Evolutionary conservation across 345 rosid species (phyloP), one percentile per base, ranked within the genome.

Genomic region (Litchi chinensis): DNA sequence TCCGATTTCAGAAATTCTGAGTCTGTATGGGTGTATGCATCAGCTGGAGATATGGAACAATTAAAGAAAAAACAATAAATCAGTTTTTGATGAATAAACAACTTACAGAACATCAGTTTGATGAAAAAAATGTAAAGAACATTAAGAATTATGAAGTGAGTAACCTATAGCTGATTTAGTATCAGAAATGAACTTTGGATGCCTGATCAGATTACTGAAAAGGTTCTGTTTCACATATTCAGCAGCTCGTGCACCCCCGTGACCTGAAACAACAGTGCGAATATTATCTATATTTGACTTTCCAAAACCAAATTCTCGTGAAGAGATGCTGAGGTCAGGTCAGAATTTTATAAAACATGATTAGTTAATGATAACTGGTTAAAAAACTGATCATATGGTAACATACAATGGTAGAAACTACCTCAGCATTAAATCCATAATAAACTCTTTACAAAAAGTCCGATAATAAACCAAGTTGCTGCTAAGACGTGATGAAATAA

Each of bases 171-270:
- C 99, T 26, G 95, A 86, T 88, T 90, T 87, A 62, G 98, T 93
- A 79, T 97, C 98, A 77, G 99, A 89, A 69, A 94, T 93, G 85
- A 97, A 97, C 83, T 93, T 93, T 77, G 99, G 99, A 87, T 94
- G 98, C 52, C 78, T 91, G 82, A 97, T 94, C 84, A 97, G 85
- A 89, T 97, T 97, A 78, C 96, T 92, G 88, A 97, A 94, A 66
- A 94, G 95, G 79, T 94, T 93, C 65, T 90, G 92, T 76, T 97
- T 97, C 85, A 97, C 98, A 82, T 92, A 97, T 86, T 97, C 98
- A 79, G 99, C 99, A 70, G 99, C 99, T 52, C 98, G 93, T 76
- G 93, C 97, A 79, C 99, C 99, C 71, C 99, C 99, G 87, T 97
- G 99, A 81, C 99, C 99, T 97, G 85, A 77, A 87, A 79, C n/a